A percentile compares a stretch with the other conserved stretches of the same genome.
phyloP scores from a whole-genome alignment of 129 eudicot species.

The Flaveria ramosissima region DNA sequence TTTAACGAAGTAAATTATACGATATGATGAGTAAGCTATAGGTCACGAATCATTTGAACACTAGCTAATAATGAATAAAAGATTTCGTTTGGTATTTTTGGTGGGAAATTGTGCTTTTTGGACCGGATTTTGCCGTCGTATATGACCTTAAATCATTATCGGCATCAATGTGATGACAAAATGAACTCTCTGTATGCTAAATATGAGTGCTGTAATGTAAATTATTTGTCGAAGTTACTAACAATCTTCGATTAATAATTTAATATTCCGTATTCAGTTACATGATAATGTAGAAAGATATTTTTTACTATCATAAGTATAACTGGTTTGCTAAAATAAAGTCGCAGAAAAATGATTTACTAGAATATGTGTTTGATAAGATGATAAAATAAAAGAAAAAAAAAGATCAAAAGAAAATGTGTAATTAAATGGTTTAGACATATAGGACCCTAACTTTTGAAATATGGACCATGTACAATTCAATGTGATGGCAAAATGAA shows the following conservation, averaged over 20 bases:
- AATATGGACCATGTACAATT: not conserved
- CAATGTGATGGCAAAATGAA: not conserved
- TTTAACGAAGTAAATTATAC: not conserved
- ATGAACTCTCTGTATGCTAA: not conserved
- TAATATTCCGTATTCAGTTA: too few species aligned
- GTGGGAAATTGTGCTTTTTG: not conserved
- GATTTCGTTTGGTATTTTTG: not conserved
- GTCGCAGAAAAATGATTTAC: not conserved
- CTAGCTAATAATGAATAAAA: not conserved
- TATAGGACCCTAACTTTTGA: not conserved
- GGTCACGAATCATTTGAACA: too few species aligned
- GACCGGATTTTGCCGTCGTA: conserved; percentile 9
- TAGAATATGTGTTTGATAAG: not conserved
- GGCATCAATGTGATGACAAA: not conserved
- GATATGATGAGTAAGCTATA: not conserved
- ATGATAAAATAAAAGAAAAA: too few species aligned
- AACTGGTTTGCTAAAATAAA: not conserved
- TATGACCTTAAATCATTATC: not conserved
- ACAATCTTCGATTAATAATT: too few species aligned
- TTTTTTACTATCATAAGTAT: too few species aligned
- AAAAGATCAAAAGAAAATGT: not conserved
- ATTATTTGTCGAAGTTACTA: too few species aligned
- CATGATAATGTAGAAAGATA: too few species aligned
- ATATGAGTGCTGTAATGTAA: too few species aligned
- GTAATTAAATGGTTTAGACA: not conserved